These are phyloP conservation scores for Alternaria ventricosa DNA, from an alignment of 2,329 filamentous ascomycete genomes.

Conservation along the genomic window DNA sequence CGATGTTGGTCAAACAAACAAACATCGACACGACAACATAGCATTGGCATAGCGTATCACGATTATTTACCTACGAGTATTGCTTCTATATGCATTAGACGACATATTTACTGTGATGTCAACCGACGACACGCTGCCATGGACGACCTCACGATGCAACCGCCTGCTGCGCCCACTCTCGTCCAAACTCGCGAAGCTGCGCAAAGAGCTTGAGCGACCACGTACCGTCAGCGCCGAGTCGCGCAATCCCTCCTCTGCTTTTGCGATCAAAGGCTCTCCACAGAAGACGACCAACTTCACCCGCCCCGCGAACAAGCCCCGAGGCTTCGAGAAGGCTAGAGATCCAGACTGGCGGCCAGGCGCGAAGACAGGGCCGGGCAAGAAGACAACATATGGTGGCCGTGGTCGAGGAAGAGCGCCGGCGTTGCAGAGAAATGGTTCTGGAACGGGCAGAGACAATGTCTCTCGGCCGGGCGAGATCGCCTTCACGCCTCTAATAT, in stretches of 20 bases:
- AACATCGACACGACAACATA: slow-evolving; percentile 10
- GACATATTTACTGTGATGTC: slow-evolving; percentile 36
- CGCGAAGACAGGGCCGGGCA: slow-evolving; percentile 27
- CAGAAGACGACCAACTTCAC: slow-evolving; percentile 36
- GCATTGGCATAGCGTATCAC: slow-evolving; percentile 10
- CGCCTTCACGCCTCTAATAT: slow-evolving; percentile 44
- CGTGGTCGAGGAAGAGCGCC: slow-evolving; percentile 28
- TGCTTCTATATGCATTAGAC: slow-evolving; percentile 20
- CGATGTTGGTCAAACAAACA: slow-evolving; percentile 27
- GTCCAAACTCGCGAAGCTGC: slow-evolving; percentile 49
- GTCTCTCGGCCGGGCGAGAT: slow-evolving; percentile 41
- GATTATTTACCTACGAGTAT: background rate
- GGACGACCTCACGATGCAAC: slow-evolving; percentile 53
- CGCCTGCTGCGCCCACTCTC: slow-evolving; percentile 52
- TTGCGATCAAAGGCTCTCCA: slow-evolving; percentile 33
- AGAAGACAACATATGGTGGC: slow-evolving; percentile 45
- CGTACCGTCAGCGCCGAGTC: slow-evolving; percentile 25
- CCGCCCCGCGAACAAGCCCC: slow-evolving; percentile 35
- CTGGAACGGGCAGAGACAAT: slow-evolving; percentile 1
- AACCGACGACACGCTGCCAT: slow-evolving; percentile 43
- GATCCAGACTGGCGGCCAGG: slow-evolving; percentile 49
- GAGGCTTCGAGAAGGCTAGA: slow-evolving; percentile 40
- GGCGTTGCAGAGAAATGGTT: background rate
- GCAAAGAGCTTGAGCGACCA: slow-evolving; percentile 41
- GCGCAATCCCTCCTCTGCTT: slow-evolving; percentile 29